Evolutionary conservation across 2,329 filamentous ascomycete species (phyloP), one percentile per base, ranked within the genome.

Genomic region (Penicillium aurantiogriseum): DNA sequence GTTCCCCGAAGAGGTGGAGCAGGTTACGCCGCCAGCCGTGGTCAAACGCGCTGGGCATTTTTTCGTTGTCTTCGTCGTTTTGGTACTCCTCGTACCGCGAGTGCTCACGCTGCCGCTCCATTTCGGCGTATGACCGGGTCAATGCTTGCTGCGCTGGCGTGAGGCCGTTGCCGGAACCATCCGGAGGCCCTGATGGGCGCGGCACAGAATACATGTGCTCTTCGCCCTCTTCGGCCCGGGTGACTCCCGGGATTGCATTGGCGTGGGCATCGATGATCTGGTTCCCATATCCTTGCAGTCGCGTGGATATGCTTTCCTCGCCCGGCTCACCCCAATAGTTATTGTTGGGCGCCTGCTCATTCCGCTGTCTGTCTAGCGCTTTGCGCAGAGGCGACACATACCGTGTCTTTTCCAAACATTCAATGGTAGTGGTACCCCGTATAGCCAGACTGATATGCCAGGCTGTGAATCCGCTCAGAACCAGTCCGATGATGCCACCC

Each of bases 391-490:
- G 91, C 10, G 89, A 91, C 8, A 96, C 83, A 75, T 99, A 99
- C 54, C 94, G 85, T 2, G 93, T 97, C 80, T 94, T 97, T 76
- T 99, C 94, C 58, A 99, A 79, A 68, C 89, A 96, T 74, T 99
- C 94, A 58, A 99, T 97, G 3, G 94, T 99, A 1, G 94, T 99
- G 75, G 95, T 87, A 4, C 91, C 91, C 27, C 84, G 83, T 53
- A 84, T 78, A 1, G 91, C 90, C 1, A 99, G 82, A 72, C 89
- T 85, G 55, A 97, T 82, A 79, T 99, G 94, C 92, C 94, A 99
- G 1, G 79, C 83, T 0, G 92, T 96, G 71, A 99, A 99, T 0
- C 90, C 91, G 13, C 87, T 87, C 21, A 99, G 81, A 1, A 97
- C 93, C 9, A 99, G 76, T 0, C 91, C 91, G 60, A 99, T 95